These are phyloP conservation scores for Monosporozyma siamensis DNA, from an alignment of 805 yeast genomes.

Conservation along the genomic window DNA sequence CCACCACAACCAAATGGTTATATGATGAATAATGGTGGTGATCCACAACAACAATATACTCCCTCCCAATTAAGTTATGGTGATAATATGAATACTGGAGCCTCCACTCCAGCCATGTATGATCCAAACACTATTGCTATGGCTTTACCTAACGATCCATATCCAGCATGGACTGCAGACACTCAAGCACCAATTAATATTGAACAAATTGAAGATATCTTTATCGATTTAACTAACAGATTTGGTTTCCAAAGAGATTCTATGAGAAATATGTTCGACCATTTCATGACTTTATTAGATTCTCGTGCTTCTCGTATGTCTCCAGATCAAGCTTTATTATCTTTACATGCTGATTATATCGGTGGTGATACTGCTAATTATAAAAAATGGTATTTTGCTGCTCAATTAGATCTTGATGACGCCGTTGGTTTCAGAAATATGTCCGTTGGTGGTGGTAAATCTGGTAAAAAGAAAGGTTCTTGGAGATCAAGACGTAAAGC, in stretches of 20 bases:
- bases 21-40: conserved; percentile 38
- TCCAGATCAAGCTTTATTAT: conserved; percentile 75
- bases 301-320: conserved; percentile 84
- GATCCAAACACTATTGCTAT: conserved; percentile 55
- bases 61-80: conserved; percentile 85
- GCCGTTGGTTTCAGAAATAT: conserved; percentile 75
- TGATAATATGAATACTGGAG: conserved; percentile 53
- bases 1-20: conserved; percentile 38
- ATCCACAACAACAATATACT: conserved; percentile 42
- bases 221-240: conserved; percentile 71
- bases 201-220: conserved; percentile 80
- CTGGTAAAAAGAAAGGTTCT: conserved; percentile 50
- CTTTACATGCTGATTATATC: conserved; percentile 78
- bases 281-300: conserved; percentile 75
- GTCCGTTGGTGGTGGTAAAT: conserved; percentile 59
- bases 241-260: conserved; percentile 90
- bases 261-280: conserved; percentile 85
- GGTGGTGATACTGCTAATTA: conserved; percentile 84
- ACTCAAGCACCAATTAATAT: conserved; percentile 78
- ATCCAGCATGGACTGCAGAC: conserved; percentile 99
- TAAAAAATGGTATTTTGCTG: conserved; percentile 83
- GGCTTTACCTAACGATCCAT: conserved; percentile 82
- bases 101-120: conserved; percentile 81
- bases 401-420: conserved; percentile 79
- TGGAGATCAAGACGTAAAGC: conserved; percentile 63